phyloP scores from a whole-genome alignment of 768 basidiomycete species.

The Leccinum ochraceum region DNA sequence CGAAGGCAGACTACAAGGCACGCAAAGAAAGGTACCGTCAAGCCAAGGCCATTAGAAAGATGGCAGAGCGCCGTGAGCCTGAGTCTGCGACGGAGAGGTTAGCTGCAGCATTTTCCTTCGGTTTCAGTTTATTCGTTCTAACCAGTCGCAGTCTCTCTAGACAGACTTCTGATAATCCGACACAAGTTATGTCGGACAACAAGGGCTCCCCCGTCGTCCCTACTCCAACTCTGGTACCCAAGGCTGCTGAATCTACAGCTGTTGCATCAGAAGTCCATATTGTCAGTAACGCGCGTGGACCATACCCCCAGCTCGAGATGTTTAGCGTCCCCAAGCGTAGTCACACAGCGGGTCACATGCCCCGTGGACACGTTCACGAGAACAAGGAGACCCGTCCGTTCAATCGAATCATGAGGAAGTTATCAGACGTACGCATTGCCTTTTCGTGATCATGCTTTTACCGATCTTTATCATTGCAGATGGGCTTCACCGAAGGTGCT shows the following conservation, averaged over 20 bases:
- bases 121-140: conserved; percentile 8
- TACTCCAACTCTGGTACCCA: conserved; percentile 12
- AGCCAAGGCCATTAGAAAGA: conserved; percentile 52
- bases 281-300: conserved; percentile 61
- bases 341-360: conserved; percentile 32
- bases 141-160: conserved; percentile 26
- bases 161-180: conserved; percentile 24
- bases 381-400: conserved; percentile 40
- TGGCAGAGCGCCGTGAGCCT: conserved; percentile 32
- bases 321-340: conserved; percentile 52
- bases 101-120: not conserved
- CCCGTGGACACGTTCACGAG: conserved; percentile 21
- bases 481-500: conserved; percentile 68
- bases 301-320: conserved; percentile 65
- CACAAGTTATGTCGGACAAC: conserved; percentile 7
- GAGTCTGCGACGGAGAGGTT: conserved; percentile 32
- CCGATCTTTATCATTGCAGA: conserved; percentile 40
- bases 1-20: conserved; percentile 65
- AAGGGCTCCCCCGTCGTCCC: conserved; percentile 4
- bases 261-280: conserved; percentile 40
- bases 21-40: conserved; percentile 70
- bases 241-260: conserved; percentile 17
- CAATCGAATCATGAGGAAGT: conserved; percentile 53
- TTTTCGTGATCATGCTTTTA: conserved; percentile 9
- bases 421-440: conserved; percentile 58